Evolutionary conservation across 805 yeast genomes (phyloP), one percentile per base, ranked within the genome.

Genomic region (Ogataea degrootiae): DNA sequence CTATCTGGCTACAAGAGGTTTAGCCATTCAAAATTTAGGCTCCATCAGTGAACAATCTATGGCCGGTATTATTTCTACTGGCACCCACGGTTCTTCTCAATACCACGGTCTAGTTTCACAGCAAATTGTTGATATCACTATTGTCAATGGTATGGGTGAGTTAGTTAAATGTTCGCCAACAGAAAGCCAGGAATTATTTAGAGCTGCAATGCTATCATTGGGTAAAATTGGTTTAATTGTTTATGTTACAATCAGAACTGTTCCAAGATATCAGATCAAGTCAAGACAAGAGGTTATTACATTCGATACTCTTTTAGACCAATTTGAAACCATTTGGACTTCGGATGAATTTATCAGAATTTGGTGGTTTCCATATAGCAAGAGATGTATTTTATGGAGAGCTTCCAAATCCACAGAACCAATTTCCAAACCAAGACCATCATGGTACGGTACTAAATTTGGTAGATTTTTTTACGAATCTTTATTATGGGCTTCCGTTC

Each of bases 341-440:
- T 82, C 88, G 41, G 77, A 89, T n/a, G 99, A 92, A 68, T 92
- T 82, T 61, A 85, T 90, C 41, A 80, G 98, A 54, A 80, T 90
- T 43, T 92, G 98, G 97, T 94, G 98, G 98, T 94, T 86, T 67
- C 98, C 99, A 1, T 94, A 92, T 66, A 75, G 94, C 16, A 79
- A 80, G 44, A 85, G 85, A 60, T 87, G 96, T 71, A 82, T 90
- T 33, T 71, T 90, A 42, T 92, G 98, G 97, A 79, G 95, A 61
- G 98, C 96, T 36, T 70, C 79, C 22, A 88, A 88, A 62, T 80
- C 96, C 1, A 69, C 70, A 23, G 87, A 84, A 35, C 76, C 83
- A 0, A 67, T 79, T 41, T 76, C 86, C 5, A 72, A 69, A 3
- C 88, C 94, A 31, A 73, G 87, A 59, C 73, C 74, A 19, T 82